phyloP scores from a whole-genome alignment of 148 eudicot genomes.

The Rhododendron ovatum region DNA sequence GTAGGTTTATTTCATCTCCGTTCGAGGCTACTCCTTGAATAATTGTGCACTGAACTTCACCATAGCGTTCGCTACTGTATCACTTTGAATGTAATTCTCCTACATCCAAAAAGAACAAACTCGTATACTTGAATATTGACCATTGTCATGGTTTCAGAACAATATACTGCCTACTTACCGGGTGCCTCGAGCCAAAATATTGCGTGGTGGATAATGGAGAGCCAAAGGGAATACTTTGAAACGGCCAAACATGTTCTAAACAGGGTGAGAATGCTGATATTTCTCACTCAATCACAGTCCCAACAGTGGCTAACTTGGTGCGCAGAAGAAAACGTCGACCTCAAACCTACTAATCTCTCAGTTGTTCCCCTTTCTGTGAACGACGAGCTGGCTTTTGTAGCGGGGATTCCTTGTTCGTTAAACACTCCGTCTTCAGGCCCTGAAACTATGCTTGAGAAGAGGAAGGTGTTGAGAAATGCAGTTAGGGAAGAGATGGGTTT shows the following conservation, averaged over 20 bases:
- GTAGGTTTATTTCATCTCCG: not conserved
- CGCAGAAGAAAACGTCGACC: slow-evolving; percentile 65
- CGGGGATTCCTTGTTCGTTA: slow-evolving; percentile 74
- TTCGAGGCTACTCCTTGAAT: not conserved
- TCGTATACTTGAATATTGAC: not conserved
- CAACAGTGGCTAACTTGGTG: slow-evolving; percentile 91
- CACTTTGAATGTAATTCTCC: too few species aligned
- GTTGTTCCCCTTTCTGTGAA: slow-evolving; percentile 89
- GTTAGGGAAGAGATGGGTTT: slow-evolving; percentile 91
- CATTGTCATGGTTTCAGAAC: slow-evolving; percentile 42
- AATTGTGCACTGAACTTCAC: not conserved
- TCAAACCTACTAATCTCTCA: slow-evolving; percentile 43
- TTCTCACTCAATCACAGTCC: slow-evolving; percentile 82
- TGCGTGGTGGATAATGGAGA: slow-evolving; percentile 99
- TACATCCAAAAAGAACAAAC: too few species aligned
- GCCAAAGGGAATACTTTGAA: slow-evolving; percentile 84
- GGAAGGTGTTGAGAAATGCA: slow-evolving; percentile 48
- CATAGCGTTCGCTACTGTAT: too few species aligned
- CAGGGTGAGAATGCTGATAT: slow-evolving; percentile 77
- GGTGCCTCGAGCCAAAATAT: slow-evolving; percentile 71
- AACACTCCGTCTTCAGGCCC: slow-evolving; percentile 71
- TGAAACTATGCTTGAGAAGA: slow-evolving; percentile 74
- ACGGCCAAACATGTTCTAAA: slow-evolving; percentile 71
- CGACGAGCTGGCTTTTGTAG: slow-evolving; percentile 92
- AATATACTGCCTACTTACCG: slow-evolving; percentile 48